Evolutionary conservation across 352 stramenopile species (phyloP), one percentile per base, ranked within the genome.

Genomic region (Phytophthora vignae): DNA sequence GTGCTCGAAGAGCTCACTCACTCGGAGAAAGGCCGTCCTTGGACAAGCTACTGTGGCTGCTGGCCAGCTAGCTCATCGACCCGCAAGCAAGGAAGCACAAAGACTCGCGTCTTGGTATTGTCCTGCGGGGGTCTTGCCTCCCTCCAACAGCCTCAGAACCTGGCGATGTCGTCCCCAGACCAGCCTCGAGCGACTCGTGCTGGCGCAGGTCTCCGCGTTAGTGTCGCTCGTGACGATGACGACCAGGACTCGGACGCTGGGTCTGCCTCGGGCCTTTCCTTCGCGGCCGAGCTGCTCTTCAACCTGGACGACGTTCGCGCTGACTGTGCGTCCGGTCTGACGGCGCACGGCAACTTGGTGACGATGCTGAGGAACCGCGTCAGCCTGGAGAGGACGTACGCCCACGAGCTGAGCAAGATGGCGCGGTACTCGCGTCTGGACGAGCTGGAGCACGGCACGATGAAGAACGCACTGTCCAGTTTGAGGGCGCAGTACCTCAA

Each of bases 211-310:
- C 48, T 29, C 19, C 8, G 19, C 21, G 21, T 29, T 31, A 54
- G 19, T 29, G n/a, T 29, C 15, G 48, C n/a, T 29, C 12, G 48
- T 29, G 21, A 54, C 9, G 48, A 15, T 6, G 46, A 33, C n/a
- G 14, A n/a, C 9, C 21, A 5, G 4, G 21, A 42, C 1, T 50
- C 33, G 11, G 36, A 25, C 11, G 29, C 36, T 50, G 31, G 55
- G 2, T 52, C 48, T 52, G 25, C 12, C 19, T 49, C 38, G 33
- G 11, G 15, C 1, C 2, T 40, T 33, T 89, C 79, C 17, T 96
- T 94, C 46, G 84, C 88, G 36, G 92, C 85, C 1, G 85, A 94
- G 57, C 73, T 96, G 25, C 81, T 96, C 55, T 96, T 94, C 63
- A 90, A 90, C 53, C 53, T 94, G 21, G 85, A 94, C 17, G 83